These are phyloP conservation scores for Trichomonas vaginalis DNA, from an alignment of 208 protist species.

Conservation along the genomic window DNA sequence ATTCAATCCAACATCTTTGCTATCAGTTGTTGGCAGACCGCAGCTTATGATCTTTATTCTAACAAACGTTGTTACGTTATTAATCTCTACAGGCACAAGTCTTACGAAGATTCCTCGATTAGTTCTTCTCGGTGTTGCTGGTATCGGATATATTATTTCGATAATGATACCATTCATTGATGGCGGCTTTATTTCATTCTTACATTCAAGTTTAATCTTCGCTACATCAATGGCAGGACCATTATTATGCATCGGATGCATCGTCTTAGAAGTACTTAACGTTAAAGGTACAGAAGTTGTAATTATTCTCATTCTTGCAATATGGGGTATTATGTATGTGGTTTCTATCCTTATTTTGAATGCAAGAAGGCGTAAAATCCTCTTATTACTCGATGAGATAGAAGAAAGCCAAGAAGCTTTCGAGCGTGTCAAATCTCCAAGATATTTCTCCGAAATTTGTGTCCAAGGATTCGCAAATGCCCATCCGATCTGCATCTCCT, in stretches of 20 bases:
- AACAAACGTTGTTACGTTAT: background rate
- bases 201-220: background rate
- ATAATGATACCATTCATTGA: background rate
- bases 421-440: background rate
- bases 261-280: background rate
- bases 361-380: background rate
- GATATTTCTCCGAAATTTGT: background rate
- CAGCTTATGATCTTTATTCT: background rate
- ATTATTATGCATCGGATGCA: background rate
- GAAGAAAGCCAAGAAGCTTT: background rate
- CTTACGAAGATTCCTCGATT: background rate
- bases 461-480: background rate
- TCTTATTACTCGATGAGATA: background rate
- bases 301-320: background rate
- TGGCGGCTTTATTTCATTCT: background rate
- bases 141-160: background rate
- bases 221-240: background rate
- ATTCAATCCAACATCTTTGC: background rate
- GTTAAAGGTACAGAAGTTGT: background rate
- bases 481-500: background rate
- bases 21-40: background rate
- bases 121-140: background rate
- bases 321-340: background rate
- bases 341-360: background rate
- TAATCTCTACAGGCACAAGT: background rate